Percentiles rank a stretch among this genome's conserved stretches.
Evolutionary conservation across 176 grass and related monocot species (phyloP).

Genomic region (Echinochloa phyllopogon): DNA sequence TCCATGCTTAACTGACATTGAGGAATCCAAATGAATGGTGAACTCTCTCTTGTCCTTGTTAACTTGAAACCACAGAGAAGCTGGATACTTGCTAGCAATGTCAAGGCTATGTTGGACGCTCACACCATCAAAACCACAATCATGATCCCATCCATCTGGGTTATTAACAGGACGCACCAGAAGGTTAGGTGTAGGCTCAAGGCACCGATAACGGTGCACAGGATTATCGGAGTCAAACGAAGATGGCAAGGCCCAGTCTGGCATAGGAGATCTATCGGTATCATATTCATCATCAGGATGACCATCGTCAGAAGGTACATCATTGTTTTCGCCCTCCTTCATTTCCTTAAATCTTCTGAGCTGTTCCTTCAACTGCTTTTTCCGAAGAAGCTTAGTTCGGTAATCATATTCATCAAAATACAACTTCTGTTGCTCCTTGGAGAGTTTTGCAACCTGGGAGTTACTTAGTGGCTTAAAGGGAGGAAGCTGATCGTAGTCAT

Average conservation of each 20-base stretch:
- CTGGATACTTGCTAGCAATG: conserved; percentile 55
- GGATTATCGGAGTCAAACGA: conserved; percentile 94
- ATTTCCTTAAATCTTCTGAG: conserved; percentile 66
- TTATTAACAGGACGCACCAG: conserved; percentile 65
- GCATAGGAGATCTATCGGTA: conserved; percentile 54
- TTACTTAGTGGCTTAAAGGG: conserved; percentile 87
- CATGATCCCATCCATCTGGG: conserved; percentile 93
- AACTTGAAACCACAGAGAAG: conserved; percentile 68
- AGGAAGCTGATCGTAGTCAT: conserved; percentile 81
- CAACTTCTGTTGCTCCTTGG: conserved; percentile 74
- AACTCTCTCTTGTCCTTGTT: conserved; percentile 94
- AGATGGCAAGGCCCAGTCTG: conserved; percentile 80
- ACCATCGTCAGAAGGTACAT: conserved; percentile 43
- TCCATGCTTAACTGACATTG: conserved; percentile 74
- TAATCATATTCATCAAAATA: conserved; percentile 95
- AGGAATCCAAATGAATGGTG: conserved; percentile 81
- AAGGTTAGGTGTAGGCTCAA: conserved; percentile 66
- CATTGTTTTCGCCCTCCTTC: conserved; percentile 39
- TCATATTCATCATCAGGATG: conserved; percentile 54
- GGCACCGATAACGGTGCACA: conserved; percentile 65
- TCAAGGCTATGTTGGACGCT: conserved; percentile 66
- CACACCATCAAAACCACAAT: conserved; percentile 84
- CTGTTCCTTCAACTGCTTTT: conserved; percentile 79
- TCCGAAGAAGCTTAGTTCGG: conserved; percentile 80
- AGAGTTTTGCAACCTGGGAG: conserved; percentile 81